Base-by-base conservation (phyloP, 2,329 filamentous ascomycete species). In the Botrytis squamosa region DNA sequence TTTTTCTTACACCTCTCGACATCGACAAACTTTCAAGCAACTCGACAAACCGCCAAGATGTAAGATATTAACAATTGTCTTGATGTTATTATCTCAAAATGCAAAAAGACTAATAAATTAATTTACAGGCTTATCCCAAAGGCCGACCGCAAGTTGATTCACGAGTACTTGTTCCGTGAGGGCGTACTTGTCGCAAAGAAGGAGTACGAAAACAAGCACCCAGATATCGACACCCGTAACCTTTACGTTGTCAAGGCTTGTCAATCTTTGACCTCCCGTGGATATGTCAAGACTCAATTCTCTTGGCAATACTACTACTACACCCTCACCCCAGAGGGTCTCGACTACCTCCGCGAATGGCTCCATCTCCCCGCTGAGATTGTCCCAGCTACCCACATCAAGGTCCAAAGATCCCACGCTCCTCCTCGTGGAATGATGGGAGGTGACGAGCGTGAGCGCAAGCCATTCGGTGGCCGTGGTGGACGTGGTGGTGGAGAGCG, bases 221-320 rank as follows among this genome's bases (percentile, higher is more conserved):
- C 89, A 84, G 95, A 99, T 83, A 96, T 98, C 86, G 96, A 98
- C 89, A 97, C 94, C 86, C 97, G 97, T 92, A 99, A 99, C 91
- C 93, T 99, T 83, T 98, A 87, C 86, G 95, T 98, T 86, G 93
- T 99, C 91, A 99, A 99, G 92, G 96, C 96, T 83, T 92, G 91
- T 88, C 96, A 99, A 90, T 99, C 96, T 79, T 91, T 99, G 84
- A 97, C 91, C 88, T 98, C 95, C 81, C 95, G 96, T 85, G 95
- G 95, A 85, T 98, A 93, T 87, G 91, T 99, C 88, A 99, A 99
- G 93, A 99, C 96, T 82, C 96, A 97, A 87, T 99, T 99, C 93
- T 97, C 94, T 80, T 97, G 94, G 94, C 94, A 97, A 88, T 97
- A 95, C 91, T 97, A 98, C 92, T 99, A 99, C 93, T 99, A 99